A percentile compares a stretch with the other conserved stretches of the same genome.
Conservation (phyloP, 1,284 basidiomycete species). For the Sporisorium scitamineum region DNA sequence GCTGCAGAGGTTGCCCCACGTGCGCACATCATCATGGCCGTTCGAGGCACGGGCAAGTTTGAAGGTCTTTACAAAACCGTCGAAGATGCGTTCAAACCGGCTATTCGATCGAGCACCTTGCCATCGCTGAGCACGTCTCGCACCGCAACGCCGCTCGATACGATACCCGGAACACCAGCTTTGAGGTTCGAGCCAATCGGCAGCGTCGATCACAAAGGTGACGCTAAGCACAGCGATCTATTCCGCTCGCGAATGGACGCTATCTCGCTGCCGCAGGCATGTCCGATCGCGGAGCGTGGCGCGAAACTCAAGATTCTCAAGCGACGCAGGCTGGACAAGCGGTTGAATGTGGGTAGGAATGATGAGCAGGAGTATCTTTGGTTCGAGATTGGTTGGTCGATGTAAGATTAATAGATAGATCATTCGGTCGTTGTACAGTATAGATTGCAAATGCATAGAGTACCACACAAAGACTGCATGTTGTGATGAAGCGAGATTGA, state of each 20-base stretch:
- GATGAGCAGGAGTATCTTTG: conserved; percentile 53
- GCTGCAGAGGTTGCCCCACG: conserved; percentile 4
- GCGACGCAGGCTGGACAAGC: conserved; percentile 38
- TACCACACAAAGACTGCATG: not conserved
- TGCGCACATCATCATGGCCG: conserved; percentile 49
- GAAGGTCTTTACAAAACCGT: conserved; percentile 40
- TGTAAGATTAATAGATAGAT: not conserved
- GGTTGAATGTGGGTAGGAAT: conserved; percentile 28
- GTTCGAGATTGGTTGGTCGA: conserved; percentile 46
- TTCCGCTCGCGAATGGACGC: conserved; percentile 36
- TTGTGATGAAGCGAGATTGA: not conserved
- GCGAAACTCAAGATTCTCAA: conserved; percentile 26
- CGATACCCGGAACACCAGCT: conserved; percentile 39
- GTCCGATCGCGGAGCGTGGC: not conserved
- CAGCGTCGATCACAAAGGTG: not conserved
- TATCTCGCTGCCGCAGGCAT: conserved; percentile 1
- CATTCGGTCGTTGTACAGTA: not conserved
- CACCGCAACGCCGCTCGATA: conserved; percentile 29
- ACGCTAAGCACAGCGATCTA: conserved; percentile 21
- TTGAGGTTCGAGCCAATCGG: not conserved
- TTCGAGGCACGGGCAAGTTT: conserved; percentile 45
- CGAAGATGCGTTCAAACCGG: conserved; percentile 38
- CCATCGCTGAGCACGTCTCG: conserved; percentile 31
- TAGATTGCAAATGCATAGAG: not conserved
- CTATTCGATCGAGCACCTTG: not conserved